These are phyloP conservation scores for Straminergon stramineum DNA, from an alignment of 225 moss, liverwort and hornwort genomes.

Conservation along the genomic window DNA sequence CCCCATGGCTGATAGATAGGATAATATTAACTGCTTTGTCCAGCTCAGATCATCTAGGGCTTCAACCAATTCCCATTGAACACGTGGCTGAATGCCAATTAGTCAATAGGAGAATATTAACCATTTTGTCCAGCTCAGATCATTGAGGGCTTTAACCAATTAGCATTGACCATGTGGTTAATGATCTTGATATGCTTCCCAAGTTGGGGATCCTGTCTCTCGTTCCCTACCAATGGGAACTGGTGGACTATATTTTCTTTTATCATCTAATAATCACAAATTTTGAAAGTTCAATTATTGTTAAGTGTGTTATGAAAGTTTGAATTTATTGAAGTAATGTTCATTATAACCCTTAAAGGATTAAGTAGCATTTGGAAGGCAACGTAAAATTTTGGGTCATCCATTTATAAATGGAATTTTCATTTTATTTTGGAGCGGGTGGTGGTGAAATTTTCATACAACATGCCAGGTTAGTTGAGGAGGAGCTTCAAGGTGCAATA, in stretches of 20 bases:
- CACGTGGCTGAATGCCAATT: background rate
- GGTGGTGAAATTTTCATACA: background rate
- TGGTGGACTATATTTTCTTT: background rate
- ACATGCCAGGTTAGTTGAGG: background rate
- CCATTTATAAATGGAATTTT: background rate
- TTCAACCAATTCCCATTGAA: background rate
- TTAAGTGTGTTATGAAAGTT: background rate
- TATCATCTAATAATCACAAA: too few species aligned
- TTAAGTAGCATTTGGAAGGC: too few species aligned
- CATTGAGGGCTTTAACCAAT: background rate
- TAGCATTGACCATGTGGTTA: background rate
- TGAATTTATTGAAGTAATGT: background rate
- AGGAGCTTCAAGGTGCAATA: background rate
- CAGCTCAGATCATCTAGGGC: background rate
- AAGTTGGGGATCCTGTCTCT: rapidly evolving
- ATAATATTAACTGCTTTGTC: background rate
- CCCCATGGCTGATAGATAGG: background rate
- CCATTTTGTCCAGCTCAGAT: background rate
- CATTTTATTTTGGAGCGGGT: background rate
- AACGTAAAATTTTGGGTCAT: background rate
- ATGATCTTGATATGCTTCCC: background rate
- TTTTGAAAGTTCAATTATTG: background rate
- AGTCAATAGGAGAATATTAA: too few species aligned
- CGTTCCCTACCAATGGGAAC: background rate
- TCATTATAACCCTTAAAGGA: background rate